Percentiles rank a stretch among this genome's conserved stretches.
phyloP scores from a whole-genome alignment of 352 stramenopile genomes.

The Globisporangium sylvaticum region DNA sequence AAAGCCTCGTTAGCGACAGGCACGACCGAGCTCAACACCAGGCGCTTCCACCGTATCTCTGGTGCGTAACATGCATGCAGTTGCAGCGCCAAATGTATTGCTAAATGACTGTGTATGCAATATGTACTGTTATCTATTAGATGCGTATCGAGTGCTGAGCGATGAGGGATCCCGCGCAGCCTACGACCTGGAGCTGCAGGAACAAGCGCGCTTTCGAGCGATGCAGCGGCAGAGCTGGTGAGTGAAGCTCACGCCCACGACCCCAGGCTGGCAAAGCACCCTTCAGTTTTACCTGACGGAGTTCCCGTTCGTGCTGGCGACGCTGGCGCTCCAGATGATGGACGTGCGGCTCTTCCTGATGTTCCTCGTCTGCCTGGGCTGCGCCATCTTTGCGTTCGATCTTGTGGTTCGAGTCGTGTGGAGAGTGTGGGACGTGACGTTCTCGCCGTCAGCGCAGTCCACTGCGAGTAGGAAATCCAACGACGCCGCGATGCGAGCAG shows the following conservation, averaged over 20 bases:
- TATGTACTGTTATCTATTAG: constrained; percentile 4
- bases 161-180: constrained; percentile 17
- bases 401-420: constrained; percentile 11
- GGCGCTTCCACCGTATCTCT: constrained; percentile 37
- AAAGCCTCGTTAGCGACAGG: constrained; percentile 27
- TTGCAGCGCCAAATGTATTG: not conserved
- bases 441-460: constrained; percentile 47
- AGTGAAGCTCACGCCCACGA: constrained; percentile 8
- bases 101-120: not conserved
- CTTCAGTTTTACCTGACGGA: constrained; percentile 32
- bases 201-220: constrained; percentile 21
- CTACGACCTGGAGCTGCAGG: constrained; percentile 28
- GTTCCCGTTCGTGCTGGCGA: constrained; percentile 23
- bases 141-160: constrained; percentile 29
- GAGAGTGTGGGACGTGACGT: constrained; percentile 14
- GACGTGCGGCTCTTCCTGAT: constrained; percentile 22
- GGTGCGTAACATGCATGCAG: constrained; percentile 10
- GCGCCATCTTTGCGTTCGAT: constrained; percentile 29
- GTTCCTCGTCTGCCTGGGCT: constrained; percentile 21
- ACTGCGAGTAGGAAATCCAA: constrained; percentile 13
- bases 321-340: constrained; percentile 18
- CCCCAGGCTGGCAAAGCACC: constrained; percentile 1
- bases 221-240: constrained; percentile 14
- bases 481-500: constrained; percentile 79
- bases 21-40: constrained; percentile 22